Evolutionary conservation across 2,329 filamentous ascomycete species (phyloP).

Genomic region (Podosphaera aphanis): DNA sequence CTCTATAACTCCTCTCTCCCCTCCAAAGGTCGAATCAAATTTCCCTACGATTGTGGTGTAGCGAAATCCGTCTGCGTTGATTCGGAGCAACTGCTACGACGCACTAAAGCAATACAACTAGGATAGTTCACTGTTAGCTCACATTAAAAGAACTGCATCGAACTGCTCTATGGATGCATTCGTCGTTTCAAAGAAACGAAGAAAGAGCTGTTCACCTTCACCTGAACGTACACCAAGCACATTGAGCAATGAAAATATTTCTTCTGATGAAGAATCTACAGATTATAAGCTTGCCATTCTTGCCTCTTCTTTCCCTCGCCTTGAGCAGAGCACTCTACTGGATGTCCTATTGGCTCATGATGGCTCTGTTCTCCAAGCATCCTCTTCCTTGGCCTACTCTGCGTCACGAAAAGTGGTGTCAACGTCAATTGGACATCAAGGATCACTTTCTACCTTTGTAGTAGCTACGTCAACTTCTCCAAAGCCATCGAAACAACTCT

Average conservation of each 20-base stretch:
- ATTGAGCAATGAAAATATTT: not conserved
- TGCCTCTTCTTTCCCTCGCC: constrained; percentile 45
- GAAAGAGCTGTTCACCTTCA: not conserved
- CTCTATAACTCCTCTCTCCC: no score
- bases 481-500: constrained; percentile 24
- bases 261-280: constrained; percentile 42
- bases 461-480: constrained; percentile 2
- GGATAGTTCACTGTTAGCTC: no score
- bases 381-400: constrained; percentile 25
- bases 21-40: no score
- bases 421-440: constrained; percentile 29
- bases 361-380: constrained; percentile 48
- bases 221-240: not conserved
- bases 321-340: constrained; percentile 44
- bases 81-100: no score
- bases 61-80: no score
- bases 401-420: constrained; percentile 10
- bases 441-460: constrained; percentile 32
- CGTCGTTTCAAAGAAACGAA: not conserved
- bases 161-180: not conserved
- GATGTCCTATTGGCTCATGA: constrained; percentile 58
- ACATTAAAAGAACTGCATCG: no score
- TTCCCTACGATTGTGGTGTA: no score
- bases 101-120: no score
- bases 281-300: constrained; percentile 75